These are phyloP conservation scores for Septoria petroselini DNA, from an alignment of 2,329 filamentous ascomycete genomes.

Conservation along the genomic window DNA sequence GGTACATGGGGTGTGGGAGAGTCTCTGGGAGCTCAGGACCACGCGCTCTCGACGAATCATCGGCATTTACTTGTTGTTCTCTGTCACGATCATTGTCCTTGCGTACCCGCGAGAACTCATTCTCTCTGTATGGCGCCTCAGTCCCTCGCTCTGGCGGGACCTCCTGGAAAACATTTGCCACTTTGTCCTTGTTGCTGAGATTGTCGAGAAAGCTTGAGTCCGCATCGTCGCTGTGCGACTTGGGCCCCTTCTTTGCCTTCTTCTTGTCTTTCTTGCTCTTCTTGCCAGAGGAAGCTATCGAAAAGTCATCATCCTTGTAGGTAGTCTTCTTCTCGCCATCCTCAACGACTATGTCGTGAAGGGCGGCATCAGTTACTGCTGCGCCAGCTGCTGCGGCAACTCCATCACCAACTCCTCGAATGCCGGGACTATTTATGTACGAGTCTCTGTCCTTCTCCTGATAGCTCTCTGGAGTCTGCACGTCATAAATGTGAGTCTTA, in stretches of 20 bases:
- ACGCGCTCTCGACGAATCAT: constrained; percentile 16
- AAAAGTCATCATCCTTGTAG: constrained; percentile 25
- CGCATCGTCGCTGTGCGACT: constrained; percentile 6
- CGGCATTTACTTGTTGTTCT: constrained; percentile 12
- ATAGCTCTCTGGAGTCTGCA: constrained; percentile 45
- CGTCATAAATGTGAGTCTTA: constrained; percentile 48
- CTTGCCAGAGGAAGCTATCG: constrained; percentile 23
- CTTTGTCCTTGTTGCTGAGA: constrained; percentile 6
- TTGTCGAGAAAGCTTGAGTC: constrained; percentile 12
- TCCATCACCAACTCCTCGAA: constrained; percentile 10
- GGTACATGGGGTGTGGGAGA: constrained; percentile 26
- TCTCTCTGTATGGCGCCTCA: constrained; percentile 7
- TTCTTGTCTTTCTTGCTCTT: constrained; percentile 44
- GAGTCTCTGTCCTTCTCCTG: constrained; percentile 27
- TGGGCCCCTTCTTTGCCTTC: constrained; percentile 31
- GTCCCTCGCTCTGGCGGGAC: constrained; percentile 7
- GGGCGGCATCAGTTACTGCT: constrained; percentile 23
- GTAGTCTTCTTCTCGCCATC: constrained; percentile 37
- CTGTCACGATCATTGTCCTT: constrained; percentile 12
- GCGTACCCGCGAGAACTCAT: constrained; percentile 15
- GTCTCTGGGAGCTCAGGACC: not conserved
- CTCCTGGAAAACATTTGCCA: constrained; percentile 1
- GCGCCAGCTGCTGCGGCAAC: constrained; percentile 18
- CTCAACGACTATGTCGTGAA: constrained; percentile 43
- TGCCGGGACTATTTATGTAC: constrained; percentile 26